Conservation (phyloP, 2,329 filamentous ascomycete species). For the Trichothecium sympodiale region DNA sequence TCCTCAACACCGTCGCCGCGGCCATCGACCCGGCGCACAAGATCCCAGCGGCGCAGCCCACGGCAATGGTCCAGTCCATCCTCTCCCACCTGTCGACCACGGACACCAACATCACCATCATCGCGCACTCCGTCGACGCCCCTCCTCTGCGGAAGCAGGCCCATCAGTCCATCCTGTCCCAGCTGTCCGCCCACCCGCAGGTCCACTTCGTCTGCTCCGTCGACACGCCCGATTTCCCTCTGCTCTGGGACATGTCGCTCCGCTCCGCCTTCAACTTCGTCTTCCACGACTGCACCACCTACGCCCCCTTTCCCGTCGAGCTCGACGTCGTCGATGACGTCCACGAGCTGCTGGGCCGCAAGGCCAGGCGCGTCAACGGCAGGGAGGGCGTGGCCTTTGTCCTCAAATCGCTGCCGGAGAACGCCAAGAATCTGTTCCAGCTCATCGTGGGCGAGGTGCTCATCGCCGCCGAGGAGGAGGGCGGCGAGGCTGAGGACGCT, state of each 20-base stretch:
- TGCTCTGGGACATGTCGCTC: conserved; percentile 84
- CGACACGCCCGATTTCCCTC: conserved; percentile 76
- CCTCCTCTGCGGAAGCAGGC: conserved; percentile 59
- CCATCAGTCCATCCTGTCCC: conserved; percentile 62
- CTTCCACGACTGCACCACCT: conserved; percentile 93
- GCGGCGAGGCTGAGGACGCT: conserved; percentile 37
- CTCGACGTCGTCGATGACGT: conserved; percentile 83
- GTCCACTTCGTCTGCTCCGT: conserved; percentile 69
- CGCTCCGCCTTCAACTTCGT: conserved; percentile 74
- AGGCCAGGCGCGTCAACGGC: conserved; percentile 68
- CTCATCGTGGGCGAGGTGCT: conserved; percentile 79
- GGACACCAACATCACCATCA: conserved; percentile 44
- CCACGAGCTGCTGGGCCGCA: conserved; percentile 74
- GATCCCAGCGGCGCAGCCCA: conserved; percentile 49
- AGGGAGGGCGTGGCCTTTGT: conserved; percentile 90
- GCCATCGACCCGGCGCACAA: conserved; percentile 43
- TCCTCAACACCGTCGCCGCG: conserved; percentile 56
- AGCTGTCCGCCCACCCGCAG: conserved; percentile 61
- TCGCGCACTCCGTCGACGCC: conserved; percentile 84
- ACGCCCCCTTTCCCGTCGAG: conserved; percentile 58
- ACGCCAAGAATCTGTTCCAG: conserved; percentile 77
- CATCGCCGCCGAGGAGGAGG: conserved; percentile 54
- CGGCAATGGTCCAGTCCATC: conserved; percentile 57
- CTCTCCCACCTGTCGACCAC: conserved; percentile 44
- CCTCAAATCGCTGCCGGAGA: conserved; percentile 79